Evolutionary conservation across 1,284 basidiomycete genomes (phyloP), one percentile per base, ranked within the genome.

Genomic region (Sparassis latifolia): DNA sequence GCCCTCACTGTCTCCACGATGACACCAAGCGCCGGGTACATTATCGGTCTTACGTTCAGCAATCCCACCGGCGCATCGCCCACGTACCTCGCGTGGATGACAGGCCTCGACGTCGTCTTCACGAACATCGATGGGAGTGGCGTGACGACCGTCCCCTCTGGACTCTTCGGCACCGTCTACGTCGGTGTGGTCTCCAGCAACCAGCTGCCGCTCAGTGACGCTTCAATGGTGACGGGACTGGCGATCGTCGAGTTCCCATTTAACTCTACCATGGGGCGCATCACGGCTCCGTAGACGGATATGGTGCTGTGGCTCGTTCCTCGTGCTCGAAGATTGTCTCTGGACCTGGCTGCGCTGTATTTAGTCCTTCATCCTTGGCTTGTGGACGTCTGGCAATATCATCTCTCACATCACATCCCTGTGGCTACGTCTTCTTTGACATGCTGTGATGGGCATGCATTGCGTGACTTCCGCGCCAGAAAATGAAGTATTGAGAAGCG

Each of bases 1-100:
- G 55, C 64, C 2, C 62, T 72, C 40, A 60, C 63, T 39, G 52
- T 66, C 32, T 55, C 48, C 43, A 49, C 58, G 38, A n/a, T n/a
- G n/a, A 40, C 0, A n/a, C 55, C 60, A 35, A 51, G 57, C 31
- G 55, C 60, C 53, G 64, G 60, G 51, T 53, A 60, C 39, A 65
- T 58, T 29, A 54, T 67, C 47, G 63, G 59, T 10, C 55, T 74
- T 55, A 56, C 56, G 1, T 56, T 58, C 45, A 29, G 33, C 33
- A 49, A 52, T 50, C 47, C 42, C 31, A n/a, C n/a, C n/a, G 33
- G 39, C 41, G 49, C 48, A 42, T 42, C 42, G 9, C 45, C 53
- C 35, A 46, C 54, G 33, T 61, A 54, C 53, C 38, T 58, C 31
- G 56, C 54, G 41, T 61, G 55, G 56, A 42, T 50, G 48, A 42